These are phyloP conservation scores for Lentinula sp. DNA, from an alignment of 768 basidiomycete species.

Conservation along the genomic window DNA sequence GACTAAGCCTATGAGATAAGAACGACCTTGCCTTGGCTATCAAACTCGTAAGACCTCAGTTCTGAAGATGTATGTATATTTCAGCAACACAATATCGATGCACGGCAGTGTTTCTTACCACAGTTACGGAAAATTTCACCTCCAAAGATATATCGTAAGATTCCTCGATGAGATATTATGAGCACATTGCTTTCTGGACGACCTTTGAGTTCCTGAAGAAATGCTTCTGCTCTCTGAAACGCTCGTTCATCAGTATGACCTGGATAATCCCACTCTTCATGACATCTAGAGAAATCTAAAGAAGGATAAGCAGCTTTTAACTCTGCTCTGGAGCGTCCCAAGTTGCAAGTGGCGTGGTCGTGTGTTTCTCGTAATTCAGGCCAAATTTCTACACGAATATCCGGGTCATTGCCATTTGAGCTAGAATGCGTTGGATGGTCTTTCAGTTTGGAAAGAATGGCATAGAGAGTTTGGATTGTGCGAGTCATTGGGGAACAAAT, in stretches of 20 bases:
- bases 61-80: not conserved
- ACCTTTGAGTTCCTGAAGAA: slow-evolving; percentile 7
- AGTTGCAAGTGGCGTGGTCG: slow-evolving; percentile 13
- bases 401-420: not conserved
- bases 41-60: not conserved
- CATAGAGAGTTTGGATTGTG: slow-evolving; percentile 13
- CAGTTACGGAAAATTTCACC: slow-evolving; percentile 11
- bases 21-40: not conserved
- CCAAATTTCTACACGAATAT: slow-evolving; percentile 9
- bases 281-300: slow-evolving; percentile 13
- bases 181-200: slow-evolving; percentile 10
- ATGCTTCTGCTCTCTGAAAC: slow-evolving; percentile 5
- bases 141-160: slow-evolving; percentile 9
- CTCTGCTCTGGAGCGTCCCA: slow-evolving; percentile 9
- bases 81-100: not conserved
- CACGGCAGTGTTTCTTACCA: slow-evolving; percentile 2
- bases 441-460: slow-evolving; percentile 6
- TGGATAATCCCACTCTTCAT: slow-evolving; percentile 13
- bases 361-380: slow-evolving; percentile 14
- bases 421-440: not conserved
- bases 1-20: not conserved
- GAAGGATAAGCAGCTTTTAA: slow-evolving; percentile 3
- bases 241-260: slow-evolving; percentile 10
- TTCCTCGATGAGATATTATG: slow-evolving; percentile 12
- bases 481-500: slow-evolving; percentile 15